Conservation (phyloP, 2,329 filamentous ascomycete species). For the Biscogniauxia sp. region DNA sequence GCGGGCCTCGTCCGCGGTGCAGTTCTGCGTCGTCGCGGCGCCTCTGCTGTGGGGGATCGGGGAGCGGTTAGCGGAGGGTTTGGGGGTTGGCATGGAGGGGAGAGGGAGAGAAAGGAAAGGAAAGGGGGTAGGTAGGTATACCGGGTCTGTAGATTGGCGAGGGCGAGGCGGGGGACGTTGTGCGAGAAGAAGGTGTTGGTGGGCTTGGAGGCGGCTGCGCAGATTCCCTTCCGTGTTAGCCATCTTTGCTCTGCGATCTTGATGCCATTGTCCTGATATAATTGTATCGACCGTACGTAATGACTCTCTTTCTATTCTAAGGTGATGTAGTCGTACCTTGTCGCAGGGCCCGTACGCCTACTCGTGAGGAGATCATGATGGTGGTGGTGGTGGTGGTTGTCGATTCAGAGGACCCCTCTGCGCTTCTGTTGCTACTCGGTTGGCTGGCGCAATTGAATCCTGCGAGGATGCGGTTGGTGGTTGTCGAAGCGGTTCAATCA, state of each 20-base stretch:
- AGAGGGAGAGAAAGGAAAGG: neutral
- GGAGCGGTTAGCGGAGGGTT: neutral
- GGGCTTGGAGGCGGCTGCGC: constrained; percentile 42
- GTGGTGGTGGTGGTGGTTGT: neutral
- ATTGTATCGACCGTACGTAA: neutral
- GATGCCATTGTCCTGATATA: constrained; percentile 1
- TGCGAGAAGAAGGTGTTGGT: constrained; percentile 47
- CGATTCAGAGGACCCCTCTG: neutral
- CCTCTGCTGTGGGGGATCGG: constrained; percentile 36
- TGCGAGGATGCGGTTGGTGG: neutral
- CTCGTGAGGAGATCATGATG: constrained; percentile 56
- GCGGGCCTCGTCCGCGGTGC: constrained; percentile 52
- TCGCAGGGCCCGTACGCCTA: constrained; percentile 58
- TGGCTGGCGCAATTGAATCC: neutral
- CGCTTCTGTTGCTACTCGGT: neutral
- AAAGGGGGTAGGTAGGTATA: constrained; percentile 29
- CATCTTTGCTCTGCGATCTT: constrained; percentile 5
- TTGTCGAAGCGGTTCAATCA: constrained; percentile 7
- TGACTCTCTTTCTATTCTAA: neutral
- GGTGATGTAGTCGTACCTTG: constrained; percentile 45
- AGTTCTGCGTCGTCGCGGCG: constrained; percentile 54
- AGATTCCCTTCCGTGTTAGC: constrained; percentile 18
- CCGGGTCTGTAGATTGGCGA: constrained; percentile 47
- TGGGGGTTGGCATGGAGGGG: neutral
- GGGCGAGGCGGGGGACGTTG: constrained; percentile 45